Conservation (phyloP, 306 rosid genomes). For the Hippophae gyantsensis region DNA sequence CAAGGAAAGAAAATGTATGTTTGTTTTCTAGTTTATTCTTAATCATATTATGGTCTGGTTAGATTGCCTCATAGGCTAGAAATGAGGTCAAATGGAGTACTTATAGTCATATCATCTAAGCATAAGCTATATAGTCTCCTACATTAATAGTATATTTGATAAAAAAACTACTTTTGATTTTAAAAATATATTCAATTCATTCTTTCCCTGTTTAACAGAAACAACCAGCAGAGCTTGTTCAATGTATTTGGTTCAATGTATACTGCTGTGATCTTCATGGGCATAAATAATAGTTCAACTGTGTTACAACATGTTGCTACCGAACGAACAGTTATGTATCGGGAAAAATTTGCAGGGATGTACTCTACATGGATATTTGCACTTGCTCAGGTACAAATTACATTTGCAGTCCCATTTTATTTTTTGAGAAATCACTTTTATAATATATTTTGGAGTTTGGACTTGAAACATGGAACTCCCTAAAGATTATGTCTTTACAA, state of each 20-base stretch:
- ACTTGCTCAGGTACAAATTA: slow-evolving; percentile 32
- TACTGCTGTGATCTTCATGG: slow-evolving; percentile 27
- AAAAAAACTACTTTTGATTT: no score
- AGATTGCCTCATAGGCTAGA: no score
- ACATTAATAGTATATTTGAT: no score
- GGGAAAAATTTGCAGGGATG: slow-evolving; percentile 43
- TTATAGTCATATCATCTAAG: no score
- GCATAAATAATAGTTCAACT: slow-evolving; percentile 34
- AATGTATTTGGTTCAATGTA: slow-evolving; percentile 40
- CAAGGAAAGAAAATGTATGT: slow-evolving; percentile 28
- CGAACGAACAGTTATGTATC: slow-evolving; percentile 34
- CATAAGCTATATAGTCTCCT: no score
- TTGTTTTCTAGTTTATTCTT: neutral
- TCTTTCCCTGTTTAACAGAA: slow-evolving; percentile 14
- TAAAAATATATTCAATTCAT: neutral
- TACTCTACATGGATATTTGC: slow-evolving; percentile 42
- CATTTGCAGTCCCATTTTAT: neutral
- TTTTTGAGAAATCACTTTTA: neutral
- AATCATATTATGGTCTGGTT: neutral
- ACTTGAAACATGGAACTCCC: no score
- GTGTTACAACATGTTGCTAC: slow-evolving; percentile 22
- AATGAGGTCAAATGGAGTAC: no score
- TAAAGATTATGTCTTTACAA: no score
- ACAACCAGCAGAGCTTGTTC: slow-evolving; percentile 35
- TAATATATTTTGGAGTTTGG: neutral